Evolutionary conservation across 2,329 filamentous ascomycete species (phyloP).

Genomic region (Curvularia lunata): DNA sequence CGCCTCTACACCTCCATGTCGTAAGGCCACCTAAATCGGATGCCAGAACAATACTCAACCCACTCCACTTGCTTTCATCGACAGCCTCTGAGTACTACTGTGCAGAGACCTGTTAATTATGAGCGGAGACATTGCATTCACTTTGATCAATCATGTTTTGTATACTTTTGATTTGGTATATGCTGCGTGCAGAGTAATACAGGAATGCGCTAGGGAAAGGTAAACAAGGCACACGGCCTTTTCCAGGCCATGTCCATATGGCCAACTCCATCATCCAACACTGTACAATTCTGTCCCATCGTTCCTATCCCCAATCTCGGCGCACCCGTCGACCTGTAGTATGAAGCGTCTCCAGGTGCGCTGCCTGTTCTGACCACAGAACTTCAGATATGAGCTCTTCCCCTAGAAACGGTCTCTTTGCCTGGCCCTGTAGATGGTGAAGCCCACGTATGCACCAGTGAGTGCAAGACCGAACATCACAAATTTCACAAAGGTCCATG

Average conservation of each 20-base stretch:
- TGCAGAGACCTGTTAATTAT: conserved; percentile 16
- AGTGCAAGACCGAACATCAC: conserved; percentile 73
- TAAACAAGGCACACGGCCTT: conserved; percentile 18
- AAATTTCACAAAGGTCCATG: conserved; percentile 81
- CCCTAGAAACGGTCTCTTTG: conserved; percentile 55
- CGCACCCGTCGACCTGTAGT: conserved; percentile 10
- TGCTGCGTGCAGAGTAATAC: conserved; percentile 15
- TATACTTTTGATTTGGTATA: conserved; percentile 8
- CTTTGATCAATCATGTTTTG: background rate
- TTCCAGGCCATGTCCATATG: conserved; percentile 13
- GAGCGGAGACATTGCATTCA: conserved; percentile 13
- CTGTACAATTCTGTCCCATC: conserved; percentile 27
- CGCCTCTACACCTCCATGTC: conserved; percentile 21
- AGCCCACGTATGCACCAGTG: conserved; percentile 82
- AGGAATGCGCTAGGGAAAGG: conserved; percentile 14
- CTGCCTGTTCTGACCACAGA: conserved; percentile 4
- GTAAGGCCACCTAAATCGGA: conserved; percentile 37
- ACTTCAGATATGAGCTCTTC: conserved; percentile 16
- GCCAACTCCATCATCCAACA: conserved; percentile 23
- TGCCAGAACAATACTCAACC: conserved; percentile 26
- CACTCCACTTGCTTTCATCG: conserved; percentile 14
- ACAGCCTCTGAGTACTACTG: conserved; percentile 8
- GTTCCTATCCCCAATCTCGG: conserved; percentile 14
- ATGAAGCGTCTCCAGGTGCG: conserved; percentile 4
- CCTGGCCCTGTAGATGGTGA: conserved; percentile 78